These are phyloP conservation scores for Verticillium tricorpus DNA, from an alignment of 2,329 filamentous ascomycete genomes.

Conservation along the genomic window DNA sequence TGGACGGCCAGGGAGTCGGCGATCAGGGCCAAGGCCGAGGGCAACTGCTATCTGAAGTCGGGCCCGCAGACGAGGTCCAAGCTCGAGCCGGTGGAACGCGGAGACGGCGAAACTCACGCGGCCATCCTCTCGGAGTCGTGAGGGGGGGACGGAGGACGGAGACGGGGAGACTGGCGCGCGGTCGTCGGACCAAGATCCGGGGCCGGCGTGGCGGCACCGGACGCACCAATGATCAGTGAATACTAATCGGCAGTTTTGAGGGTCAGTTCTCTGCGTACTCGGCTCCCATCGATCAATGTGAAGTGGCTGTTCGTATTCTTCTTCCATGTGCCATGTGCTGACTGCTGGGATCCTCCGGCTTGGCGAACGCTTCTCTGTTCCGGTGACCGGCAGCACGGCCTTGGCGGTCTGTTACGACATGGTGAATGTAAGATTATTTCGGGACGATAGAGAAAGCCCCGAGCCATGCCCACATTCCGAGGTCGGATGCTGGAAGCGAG, in stretches of 20 bases:
- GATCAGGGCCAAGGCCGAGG: constrained; percentile 26
- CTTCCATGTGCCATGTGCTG: too few species aligned
- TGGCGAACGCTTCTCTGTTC: neutral
- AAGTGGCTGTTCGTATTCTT: neutral
- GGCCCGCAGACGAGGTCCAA: constrained; percentile 25
- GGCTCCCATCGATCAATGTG: neutral
- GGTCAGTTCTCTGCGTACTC: neutral
- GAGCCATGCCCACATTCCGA: neutral
- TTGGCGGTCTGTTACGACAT: neutral
- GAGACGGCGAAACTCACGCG: neutral
- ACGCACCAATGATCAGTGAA: too few species aligned
- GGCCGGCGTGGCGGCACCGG: neutral
- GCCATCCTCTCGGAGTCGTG: neutral
- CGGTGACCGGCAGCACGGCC: neutral
- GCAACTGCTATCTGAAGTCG: constrained; percentile 42
- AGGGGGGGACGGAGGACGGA: neutral
- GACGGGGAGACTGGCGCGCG: too few species aligned
- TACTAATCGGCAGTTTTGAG: too few species aligned
- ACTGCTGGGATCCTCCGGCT: neutral
- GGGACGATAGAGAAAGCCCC: neutral
- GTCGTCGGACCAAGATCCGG: too few species aligned
- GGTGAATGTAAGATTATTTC: neutral
- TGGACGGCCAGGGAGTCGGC: constrained; percentile 35
- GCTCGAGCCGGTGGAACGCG: constrained; percentile 12
- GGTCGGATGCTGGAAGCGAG: neutral